Evolutionary conservation across 768 basidiomycete genomes (phyloP).

Genomic region (Ramaria rubella): DNA sequence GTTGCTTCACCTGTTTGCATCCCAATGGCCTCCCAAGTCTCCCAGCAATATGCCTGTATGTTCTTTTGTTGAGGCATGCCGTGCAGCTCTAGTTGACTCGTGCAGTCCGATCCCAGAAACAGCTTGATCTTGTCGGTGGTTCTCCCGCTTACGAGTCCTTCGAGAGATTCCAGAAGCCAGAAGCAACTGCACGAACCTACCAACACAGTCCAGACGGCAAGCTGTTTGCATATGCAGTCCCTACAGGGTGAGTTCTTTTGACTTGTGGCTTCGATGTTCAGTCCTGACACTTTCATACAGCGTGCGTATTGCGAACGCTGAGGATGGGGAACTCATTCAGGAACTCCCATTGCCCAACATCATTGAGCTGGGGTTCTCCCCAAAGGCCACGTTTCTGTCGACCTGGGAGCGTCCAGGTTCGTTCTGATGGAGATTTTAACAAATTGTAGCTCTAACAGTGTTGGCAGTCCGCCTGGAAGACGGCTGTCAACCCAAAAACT

Average conservation of each 20-base stretch:
- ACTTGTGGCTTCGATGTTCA: slow-evolving; percentile 15
- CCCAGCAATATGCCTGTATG: slow-evolving; percentile 84
- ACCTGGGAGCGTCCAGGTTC: slow-evolving; percentile 89
- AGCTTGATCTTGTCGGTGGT: slow-evolving; percentile 77
- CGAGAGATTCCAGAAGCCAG: slow-evolving; percentile 57
- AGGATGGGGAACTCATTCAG: slow-evolving; percentile 52
- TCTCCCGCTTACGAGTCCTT: slow-evolving; percentile 67
- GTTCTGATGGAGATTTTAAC: slow-evolving; percentile 15
- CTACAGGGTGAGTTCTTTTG: slow-evolving; percentile 52
- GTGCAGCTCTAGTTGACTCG: slow-evolving; percentile 12
- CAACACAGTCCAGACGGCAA: slow-evolving; percentile 84
- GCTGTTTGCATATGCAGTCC: slow-evolving; percentile 78
- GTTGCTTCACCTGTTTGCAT: slow-evolving; percentile 24
- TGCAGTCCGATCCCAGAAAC: slow-evolving; percentile 91
- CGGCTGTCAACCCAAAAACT: slow-evolving; percentile 87
- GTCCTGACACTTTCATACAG: slow-evolving; percentile 33
- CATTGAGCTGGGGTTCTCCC: slow-evolving; percentile 86
- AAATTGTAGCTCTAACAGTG: neutral
- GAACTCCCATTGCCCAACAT: slow-evolving; percentile 71
- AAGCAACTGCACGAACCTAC: slow-evolving; percentile 66
- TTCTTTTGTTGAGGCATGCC: slow-evolving; percentile 19
- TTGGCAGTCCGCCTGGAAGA: slow-evolving; percentile 75
- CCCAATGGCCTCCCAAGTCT: slow-evolving; percentile 65
- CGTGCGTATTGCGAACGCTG: slow-evolving; percentile 71
- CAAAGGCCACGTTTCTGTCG: slow-evolving; percentile 86